Conservation (phyloP, 2,329 filamentous ascomycete genomes). For the Calonectria pseudoreteaudii region DNA sequence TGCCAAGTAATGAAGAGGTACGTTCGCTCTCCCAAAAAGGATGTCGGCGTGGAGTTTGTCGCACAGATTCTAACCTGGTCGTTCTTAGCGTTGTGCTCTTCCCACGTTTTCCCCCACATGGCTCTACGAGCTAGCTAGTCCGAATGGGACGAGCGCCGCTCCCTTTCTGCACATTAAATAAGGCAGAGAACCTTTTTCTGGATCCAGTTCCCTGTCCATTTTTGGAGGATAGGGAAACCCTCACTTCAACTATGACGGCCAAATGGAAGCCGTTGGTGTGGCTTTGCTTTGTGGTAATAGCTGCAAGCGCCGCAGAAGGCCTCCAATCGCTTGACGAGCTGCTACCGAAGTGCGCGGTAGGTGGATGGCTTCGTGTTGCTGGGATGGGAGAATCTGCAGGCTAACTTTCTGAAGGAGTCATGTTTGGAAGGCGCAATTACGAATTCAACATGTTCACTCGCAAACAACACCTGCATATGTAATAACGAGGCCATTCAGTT, state of each 20-base stretch:
- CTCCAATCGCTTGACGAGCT: background rate
- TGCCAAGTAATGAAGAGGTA: background rate
- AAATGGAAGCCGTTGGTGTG: background rate
- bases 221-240: background rate
- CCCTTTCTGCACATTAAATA: background rate
- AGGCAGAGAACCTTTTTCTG: background rate
- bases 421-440: background rate
- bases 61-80: background rate
- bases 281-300: background rate
- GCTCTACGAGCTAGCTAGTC: background rate
- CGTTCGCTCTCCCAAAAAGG: background rate
- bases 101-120: background rate
- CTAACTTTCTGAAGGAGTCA: background rate
- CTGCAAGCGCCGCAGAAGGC: background rate
- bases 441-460: background rate
- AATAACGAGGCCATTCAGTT: background rate
- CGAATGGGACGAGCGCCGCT: background rate
- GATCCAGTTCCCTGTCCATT: background rate
- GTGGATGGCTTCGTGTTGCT: background rate
- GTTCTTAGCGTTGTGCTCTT: background rate
- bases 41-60: background rate
- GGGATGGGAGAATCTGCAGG: background rate
- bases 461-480: background rate
- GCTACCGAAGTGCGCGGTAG: background rate
- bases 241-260: background rate